Percentiles rank a stretch among this genome's conserved stretches.
Conservation (phyloP, 306 rosid genomes). For the Acacia crassicarpa region DNA sequence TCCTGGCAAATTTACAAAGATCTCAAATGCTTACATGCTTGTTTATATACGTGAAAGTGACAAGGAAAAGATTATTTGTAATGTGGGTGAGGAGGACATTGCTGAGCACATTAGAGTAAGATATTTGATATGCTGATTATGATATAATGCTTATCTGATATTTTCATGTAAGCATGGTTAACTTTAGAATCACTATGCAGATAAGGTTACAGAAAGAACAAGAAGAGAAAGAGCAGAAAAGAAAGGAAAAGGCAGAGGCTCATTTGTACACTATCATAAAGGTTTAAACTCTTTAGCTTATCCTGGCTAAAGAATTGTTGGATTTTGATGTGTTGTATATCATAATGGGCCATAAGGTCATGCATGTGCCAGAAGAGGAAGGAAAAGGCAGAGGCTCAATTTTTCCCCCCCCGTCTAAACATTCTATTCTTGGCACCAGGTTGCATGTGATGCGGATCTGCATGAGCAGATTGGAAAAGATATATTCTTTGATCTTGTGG, state of each 20-base stretch:
- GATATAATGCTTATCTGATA: conserved; percentile 3
- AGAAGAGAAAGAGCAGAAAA: conserved; percentile 82
- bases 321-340: conserved; percentile 15
- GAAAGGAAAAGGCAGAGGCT: conserved; percentile 87
- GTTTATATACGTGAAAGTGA: conserved; percentile 90
- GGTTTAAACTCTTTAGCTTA: conserved; percentile 41
- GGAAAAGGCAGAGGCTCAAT: too few species aligned
- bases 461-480: conserved; percentile 76
- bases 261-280: conserved; percentile 82
- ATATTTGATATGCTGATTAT: conserved; percentile 20
- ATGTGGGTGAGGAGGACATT: conserved; percentile 87
- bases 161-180: conserved; percentile 6
- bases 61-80: conserved; percentile 83
- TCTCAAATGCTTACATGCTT: conserved; percentile 96
- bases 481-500: conserved; percentile 88
- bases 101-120: conserved; percentile 86
- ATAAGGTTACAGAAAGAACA: conserved; percentile 87
- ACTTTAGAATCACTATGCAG: conserved; percentile 41
- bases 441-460: conserved; percentile 84
- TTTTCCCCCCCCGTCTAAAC: not conserved
- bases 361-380: too few species aligned
- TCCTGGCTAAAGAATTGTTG: not conserved
- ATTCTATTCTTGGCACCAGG: conserved; percentile 44
- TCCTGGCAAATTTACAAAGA: conserved; percentile 85
- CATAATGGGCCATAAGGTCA: not conserved